phyloP scores from a whole-genome alignment of 1,284 basidiomycete genomes.

The Trichosporon sp. region DNA sequence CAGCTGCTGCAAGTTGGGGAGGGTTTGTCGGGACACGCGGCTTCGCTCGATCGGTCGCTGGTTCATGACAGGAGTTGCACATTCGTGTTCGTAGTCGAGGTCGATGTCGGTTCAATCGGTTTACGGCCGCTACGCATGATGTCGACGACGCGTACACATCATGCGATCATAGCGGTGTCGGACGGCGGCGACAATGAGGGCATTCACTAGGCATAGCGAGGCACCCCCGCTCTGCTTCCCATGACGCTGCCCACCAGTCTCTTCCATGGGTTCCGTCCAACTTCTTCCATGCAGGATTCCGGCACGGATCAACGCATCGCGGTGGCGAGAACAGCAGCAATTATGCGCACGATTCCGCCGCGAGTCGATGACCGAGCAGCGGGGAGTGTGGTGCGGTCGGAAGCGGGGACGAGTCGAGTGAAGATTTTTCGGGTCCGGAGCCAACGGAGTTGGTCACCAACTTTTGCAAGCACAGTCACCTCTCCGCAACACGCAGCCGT shows the following conservation, averaged over 20 bases:
- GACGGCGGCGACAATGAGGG: neutral
- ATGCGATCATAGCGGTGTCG: neutral
- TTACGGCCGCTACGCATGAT: neutral
- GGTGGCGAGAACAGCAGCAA: neutral
- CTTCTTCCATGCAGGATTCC: neutral
- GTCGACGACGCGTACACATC: neutral
- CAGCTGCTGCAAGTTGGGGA: constrained; percentile 6
- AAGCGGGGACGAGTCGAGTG: constrained; percentile 13
- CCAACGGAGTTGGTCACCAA: constrained; percentile 1
- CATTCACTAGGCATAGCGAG: neutral
- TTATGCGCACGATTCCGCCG: neutral
- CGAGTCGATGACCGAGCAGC: constrained; percentile 16
- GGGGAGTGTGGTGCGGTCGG: neutral
- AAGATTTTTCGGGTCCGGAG: constrained; percentile 24
- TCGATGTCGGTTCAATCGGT: neutral
- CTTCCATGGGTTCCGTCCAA: neutral
- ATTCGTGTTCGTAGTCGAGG: neutral
- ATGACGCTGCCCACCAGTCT: neutral
- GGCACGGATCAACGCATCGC: neutral
- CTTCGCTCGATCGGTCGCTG: neutral
- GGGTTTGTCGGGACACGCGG: neutral
- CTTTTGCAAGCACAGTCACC: constrained; percentile 16
- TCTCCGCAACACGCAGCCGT: neutral
- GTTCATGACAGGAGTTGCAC: neutral
- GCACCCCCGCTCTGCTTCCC: neutral